Conservation (phyloP, 208 protist species). For the Crithidia fasciculata region DNA sequence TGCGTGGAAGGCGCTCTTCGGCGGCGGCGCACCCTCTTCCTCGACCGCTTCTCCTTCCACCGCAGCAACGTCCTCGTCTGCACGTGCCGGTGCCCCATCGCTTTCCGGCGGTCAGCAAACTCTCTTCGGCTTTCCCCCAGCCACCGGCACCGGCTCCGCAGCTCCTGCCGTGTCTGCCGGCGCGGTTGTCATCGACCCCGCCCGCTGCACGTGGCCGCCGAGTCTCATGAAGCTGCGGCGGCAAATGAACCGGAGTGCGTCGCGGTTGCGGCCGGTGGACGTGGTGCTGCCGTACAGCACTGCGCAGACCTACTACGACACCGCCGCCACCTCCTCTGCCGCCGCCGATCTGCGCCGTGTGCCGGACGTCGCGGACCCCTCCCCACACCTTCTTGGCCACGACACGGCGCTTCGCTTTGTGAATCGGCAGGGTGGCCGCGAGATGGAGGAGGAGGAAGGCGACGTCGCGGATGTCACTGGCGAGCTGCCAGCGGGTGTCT, state of each 20-base stretch:
- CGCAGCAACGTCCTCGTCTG: not conserved
- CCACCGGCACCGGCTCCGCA: not conserved
- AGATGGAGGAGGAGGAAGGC: conserved; percentile 13
- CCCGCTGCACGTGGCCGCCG: conserved; percentile 32
- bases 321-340: conserved; percentile 11
- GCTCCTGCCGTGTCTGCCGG: not conserved
- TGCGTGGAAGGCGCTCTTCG: conserved; percentile 33
- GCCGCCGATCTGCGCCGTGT: not conserved
- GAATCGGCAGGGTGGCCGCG: conserved; percentile 6
- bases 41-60: not conserved
- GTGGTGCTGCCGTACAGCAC: conserved; percentile 43
- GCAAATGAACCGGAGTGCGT: not conserved
- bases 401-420: conserved; percentile 18
- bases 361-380: conserved; percentile 12
- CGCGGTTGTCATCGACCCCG: conserved; percentile 5
- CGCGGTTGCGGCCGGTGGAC: conserved; percentile 27
- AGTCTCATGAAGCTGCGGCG: conserved; percentile 13
- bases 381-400: conserved; percentile 20
- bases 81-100: not conserved
- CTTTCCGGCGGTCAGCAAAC: conserved; percentile 15
- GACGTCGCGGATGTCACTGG: conserved; percentile 1
- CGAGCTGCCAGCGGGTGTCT: conserved; percentile 15
- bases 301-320: conserved; percentile 29
- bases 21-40: not conserved
- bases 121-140: conserved; percentile 2